These are phyloP conservation scores for Trichosporon faecale DNA, from an alignment of 1,284 basidiomycete species.

Conservation along the genomic window DNA sequence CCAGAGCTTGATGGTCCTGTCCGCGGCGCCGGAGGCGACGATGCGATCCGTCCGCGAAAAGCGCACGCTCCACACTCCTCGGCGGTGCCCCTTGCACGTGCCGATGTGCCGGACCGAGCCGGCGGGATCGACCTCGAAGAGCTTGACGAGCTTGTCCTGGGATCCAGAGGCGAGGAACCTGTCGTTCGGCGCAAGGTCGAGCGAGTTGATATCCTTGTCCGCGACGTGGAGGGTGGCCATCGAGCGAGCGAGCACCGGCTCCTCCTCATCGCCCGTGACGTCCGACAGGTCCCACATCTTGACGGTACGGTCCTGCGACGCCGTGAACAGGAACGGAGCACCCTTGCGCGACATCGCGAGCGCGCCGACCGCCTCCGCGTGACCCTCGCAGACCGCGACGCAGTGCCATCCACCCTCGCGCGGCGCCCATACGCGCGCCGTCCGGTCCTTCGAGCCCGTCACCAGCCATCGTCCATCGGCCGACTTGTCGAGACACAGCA, in stretches of 20 bases:
- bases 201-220: constrained; percentile 97
- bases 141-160: constrained; percentile 90
- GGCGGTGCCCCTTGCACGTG: constrained; percentile 90
- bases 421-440: constrained; percentile 80
- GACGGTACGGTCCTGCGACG: constrained; percentile 93
- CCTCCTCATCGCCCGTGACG: constrained; percentile 48
- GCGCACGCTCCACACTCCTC: constrained; percentile 91
- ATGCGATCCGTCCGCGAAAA: constrained; percentile 81
- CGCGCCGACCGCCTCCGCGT: constrained; percentile 90
- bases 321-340: constrained; percentile 78
- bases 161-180: constrained; percentile 85
- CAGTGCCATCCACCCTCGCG: constrained; percentile 62
- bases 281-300: constrained; percentile 92
- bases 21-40: constrained; percentile 88
- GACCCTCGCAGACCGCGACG: constrained; percentile 84
- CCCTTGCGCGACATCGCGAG: constrained; percentile 67
- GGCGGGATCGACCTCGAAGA: constrained; percentile 72
- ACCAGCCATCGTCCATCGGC: constrained; percentile 69
- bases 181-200: constrained; percentile 91
- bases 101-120: constrained; percentile 76
- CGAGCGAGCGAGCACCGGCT: constrained; percentile 63
- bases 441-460: constrained; percentile 88
- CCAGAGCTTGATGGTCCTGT: constrained; percentile 93
- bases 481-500: constrained; percentile 75
- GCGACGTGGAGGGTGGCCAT: constrained; percentile 89